phyloP scores from a whole-genome alignment of 192 early-diverging fungal genomes.

The Backusella circina region DNA sequence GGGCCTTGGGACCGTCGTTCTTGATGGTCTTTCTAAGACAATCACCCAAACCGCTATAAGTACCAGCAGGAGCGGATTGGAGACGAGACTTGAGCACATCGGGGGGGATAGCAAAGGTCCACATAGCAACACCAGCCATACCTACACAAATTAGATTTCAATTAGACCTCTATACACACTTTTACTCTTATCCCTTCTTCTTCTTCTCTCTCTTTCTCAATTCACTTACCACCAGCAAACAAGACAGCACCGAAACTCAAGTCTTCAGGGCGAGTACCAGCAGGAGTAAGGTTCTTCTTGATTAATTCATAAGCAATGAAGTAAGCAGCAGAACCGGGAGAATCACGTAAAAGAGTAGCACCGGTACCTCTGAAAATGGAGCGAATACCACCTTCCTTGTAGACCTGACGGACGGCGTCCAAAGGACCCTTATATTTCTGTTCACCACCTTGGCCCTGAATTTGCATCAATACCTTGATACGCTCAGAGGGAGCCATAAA shows the following conservation, averaged over 20 bases:
- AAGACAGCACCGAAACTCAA: slow-evolving; percentile 77
- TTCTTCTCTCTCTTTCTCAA: neutral
- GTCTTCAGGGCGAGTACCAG: slow-evolving; percentile 63
- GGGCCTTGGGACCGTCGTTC: slow-evolving; percentile 67
- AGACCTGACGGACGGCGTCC: slow-evolving; percentile 80
- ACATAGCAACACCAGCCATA: slow-evolving; percentile 97
- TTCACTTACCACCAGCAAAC: slow-evolving; percentile 81
- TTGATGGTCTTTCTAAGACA: slow-evolving; percentile 58
- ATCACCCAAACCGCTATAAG: slow-evolving; percentile 70
- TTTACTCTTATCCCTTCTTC: neutral
- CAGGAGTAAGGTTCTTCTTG: slow-evolving; percentile 64
- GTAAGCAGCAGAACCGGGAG: slow-evolving; percentile 90
- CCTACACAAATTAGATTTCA: slow-evolving; percentile 21
- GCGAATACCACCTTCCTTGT: slow-evolving; percentile 80
- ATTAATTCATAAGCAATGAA: slow-evolving; percentile 93
- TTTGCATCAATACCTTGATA: slow-evolving; percentile 92
- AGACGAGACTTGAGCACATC: slow-evolving; percentile 88
- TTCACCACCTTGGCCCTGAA: slow-evolving; percentile 56
- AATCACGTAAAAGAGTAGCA: slow-evolving; percentile 90
- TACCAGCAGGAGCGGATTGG: slow-evolving; percentile 81
- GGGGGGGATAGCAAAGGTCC: slow-evolving; percentile 89
- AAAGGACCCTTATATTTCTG: slow-evolving; percentile 86
- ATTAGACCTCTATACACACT: neutral
- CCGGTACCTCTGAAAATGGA: slow-evolving; percentile 91
- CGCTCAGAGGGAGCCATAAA: slow-evolving; percentile 94